Conservation (phyloP, 139 green algal species). For the Chlorella sorokiniana region DNA sequence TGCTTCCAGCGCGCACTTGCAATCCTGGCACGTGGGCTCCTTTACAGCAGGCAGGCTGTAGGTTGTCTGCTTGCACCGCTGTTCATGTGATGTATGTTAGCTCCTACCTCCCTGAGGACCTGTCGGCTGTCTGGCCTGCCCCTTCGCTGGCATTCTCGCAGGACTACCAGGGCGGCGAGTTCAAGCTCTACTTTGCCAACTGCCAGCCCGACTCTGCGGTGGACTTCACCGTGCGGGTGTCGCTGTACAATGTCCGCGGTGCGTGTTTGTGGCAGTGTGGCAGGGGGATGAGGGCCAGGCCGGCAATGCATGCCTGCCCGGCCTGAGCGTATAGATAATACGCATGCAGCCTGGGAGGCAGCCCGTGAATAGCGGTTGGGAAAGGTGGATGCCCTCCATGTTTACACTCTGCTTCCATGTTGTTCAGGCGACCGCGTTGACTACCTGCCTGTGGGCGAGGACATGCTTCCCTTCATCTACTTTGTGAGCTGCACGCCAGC, state of each 20-base stretch:
- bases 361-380: too few relatives aligned
- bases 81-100: too few relatives aligned
- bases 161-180: conserved; percentile 60
- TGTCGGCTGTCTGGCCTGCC: neutral
- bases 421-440: conserved; percentile 61
- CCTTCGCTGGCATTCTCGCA: conserved; percentile 1
- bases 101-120: too few relatives aligned
- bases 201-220: conserved; percentile 78
- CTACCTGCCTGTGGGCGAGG: conserved; percentile 92
- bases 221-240: conserved; percentile 70
- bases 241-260: conserved; percentile 82
- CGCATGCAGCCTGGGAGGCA: too few relatives aligned
- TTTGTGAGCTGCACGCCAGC: conserved; percentile 59
- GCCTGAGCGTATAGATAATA: too few relatives aligned
- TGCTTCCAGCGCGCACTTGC: too few relatives aligned
- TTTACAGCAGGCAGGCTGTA: neutral
- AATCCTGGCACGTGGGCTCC: too few relatives aligned
- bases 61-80: neutral
- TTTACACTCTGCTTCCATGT: neutral
- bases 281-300: neutral
- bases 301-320: neutral
- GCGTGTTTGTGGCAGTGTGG: neutral
- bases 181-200: conserved; percentile 91
- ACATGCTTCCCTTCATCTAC: conserved; percentile 84
- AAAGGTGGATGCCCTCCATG: neutral